Evolutionary conservation across 371 early-diverging fungal genomes (phyloP), one percentile per base, ranked within the genome.

Genomic region (Lichtheimia ramosa): DNA sequence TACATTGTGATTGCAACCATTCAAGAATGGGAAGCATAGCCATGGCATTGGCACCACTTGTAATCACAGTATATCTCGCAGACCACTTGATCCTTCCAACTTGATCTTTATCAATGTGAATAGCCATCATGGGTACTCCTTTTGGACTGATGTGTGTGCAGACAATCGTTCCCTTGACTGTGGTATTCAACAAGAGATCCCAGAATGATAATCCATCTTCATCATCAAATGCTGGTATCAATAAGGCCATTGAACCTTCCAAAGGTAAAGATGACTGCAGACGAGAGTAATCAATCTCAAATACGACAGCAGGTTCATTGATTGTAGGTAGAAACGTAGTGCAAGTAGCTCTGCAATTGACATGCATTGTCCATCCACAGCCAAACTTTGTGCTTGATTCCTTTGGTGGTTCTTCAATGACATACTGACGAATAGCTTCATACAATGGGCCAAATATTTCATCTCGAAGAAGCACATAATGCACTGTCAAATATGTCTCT

Each of bases 391-490:
- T 8, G 34, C 6, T 34, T 1, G 34, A 10, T 5, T 6, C 20
- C 23, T 16, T 28, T 16, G 27, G 7, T 18, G 12, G 28, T 39
- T 28, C 20, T 23, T 18, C 6, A 15, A 25, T 28, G 6, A 50
- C n/a, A 23, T 56, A 48, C 7, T 48, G 34, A 3, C 62, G 20
- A 5, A 74, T 48, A 0, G 61, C 62, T 0, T 51, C 14, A 41
- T 68, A 62, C 2, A 70, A 18, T 2, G 75, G 73, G 2, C 66
- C 66, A 6, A 57, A 42, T 0, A 75, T 5, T 27, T 74, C 69
- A 21, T 74, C 73, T 1, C 71, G 60, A 18, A 73, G 15, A 5
- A 75, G 50, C 51, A 69, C 50, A 13, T 64, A 78, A 15, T 78
- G 75, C 13, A 54, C 43, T 27, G 59, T 41, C 3, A 75, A 16